Conservation (phyloP, 1,284 basidiomycete species). For the Naganishia sp. region DNA sequence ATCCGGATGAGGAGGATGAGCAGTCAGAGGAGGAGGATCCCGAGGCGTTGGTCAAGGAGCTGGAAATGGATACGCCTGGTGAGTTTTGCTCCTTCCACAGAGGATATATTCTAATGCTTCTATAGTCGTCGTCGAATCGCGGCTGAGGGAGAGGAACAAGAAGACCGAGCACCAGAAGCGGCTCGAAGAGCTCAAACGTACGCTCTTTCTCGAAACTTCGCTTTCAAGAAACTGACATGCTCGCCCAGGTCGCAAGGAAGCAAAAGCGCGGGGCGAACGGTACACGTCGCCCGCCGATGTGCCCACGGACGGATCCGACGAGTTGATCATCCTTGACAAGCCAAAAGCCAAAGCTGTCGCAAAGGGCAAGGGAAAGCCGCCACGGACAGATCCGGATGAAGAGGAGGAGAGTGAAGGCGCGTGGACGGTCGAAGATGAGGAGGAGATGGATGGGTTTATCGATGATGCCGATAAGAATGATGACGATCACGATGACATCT, state of each 20-base stretch:
- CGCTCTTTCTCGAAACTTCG: constrained; percentile 36
- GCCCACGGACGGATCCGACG: constrained; percentile 4
- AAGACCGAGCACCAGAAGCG: constrained; percentile 64
- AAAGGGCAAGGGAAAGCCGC: constrained; percentile 44
- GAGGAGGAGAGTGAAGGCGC: constrained; percentile 47
- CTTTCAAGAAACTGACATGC: not conserved
- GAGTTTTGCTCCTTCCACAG: constrained; percentile 7
- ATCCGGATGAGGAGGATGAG: constrained; percentile 37
- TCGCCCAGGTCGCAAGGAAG: constrained; percentile 50
- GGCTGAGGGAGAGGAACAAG: constrained; percentile 65
- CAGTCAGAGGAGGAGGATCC: constrained; percentile 39
- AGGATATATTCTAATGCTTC: no score
- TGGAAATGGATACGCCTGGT: constrained; percentile 56
- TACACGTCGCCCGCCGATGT: constrained; percentile 20
- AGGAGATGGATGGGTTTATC: constrained; percentile 40
- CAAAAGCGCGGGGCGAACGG: constrained; percentile 57
- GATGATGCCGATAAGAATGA: constrained; percentile 61
- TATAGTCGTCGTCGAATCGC: constrained; percentile 64
- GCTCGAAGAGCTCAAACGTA: constrained; percentile 66
- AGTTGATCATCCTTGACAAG: constrained; percentile 2
- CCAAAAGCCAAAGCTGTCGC: constrained; percentile 38
- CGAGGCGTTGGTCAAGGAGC: constrained; percentile 61
- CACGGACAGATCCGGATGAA: constrained; percentile 52
- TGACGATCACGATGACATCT: constrained; percentile 39
- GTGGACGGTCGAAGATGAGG: constrained; percentile 37